Percentiles rank a stretch among this genome's conserved stretches.
phyloP scores from a whole-genome alignment of 1,284 basidiomycete species.

The Vanrija sp. region DNA sequence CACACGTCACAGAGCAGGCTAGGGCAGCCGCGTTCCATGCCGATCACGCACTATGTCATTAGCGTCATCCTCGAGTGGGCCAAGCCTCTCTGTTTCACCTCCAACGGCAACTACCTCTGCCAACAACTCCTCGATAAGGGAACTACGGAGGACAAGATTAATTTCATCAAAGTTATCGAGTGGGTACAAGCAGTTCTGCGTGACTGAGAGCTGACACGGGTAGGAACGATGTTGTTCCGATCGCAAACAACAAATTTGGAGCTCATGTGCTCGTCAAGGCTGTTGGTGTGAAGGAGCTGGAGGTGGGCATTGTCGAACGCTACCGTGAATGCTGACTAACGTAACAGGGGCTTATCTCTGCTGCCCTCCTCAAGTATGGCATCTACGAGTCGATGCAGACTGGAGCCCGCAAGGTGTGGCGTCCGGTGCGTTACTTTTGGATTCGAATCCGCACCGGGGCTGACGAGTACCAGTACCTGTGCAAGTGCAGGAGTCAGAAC shows the following conservation, averaged over 20 bases:
- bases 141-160: slow-evolving; percentile 30
- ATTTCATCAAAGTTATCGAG: slow-evolving; percentile 38
- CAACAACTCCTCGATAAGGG: slow-evolving; percentile 43
- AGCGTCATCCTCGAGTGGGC: slow-evolving; percentile 37
- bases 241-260: slow-evolving; percentile 45
- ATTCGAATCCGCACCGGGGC: not conserved
- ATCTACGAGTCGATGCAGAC: slow-evolving; percentile 43
- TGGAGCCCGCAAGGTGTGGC: slow-evolving; percentile 40
- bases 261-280: slow-evolving; percentile 45
- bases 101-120: slow-evolving; percentile 45
- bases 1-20: slow-evolving; percentile 4
- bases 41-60: slow-evolving; percentile 18
- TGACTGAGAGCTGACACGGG: not conserved
- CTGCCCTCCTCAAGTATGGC: slow-evolving; percentile 34
- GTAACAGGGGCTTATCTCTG: slow-evolving; percentile 26
- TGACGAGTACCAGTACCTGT: slow-evolving; percentile 33
- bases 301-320: slow-evolving; percentile 24
- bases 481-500: slow-evolving; percentile 31
- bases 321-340: not conserved
- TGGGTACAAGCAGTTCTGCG: slow-evolving; percentile 6
- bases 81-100: slow-evolving; percentile 39
- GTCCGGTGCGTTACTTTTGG: slow-evolving; percentile 36
- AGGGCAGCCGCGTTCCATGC: slow-evolving; percentile 6
- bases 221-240: slow-evolving; percentile 38
- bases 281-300: slow-evolving; percentile 36